phyloP scores from a whole-genome alignment of 2,329 filamentous ascomycete genomes.

The Cladorrhinum sp. region DNA sequence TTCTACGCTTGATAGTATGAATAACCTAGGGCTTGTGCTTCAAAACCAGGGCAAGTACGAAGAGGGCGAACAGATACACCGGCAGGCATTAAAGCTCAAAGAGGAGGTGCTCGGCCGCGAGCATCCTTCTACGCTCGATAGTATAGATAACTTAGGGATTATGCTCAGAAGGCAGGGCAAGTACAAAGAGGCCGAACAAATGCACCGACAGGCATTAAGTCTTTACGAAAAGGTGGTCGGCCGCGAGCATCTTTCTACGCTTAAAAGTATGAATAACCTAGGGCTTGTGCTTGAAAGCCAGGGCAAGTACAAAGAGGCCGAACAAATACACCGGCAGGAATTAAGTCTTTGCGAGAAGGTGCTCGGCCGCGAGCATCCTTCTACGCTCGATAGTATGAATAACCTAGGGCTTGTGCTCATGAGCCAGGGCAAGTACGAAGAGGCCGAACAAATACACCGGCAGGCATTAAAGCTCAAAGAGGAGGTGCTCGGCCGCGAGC shows the following conservation, averaged over 20 bases:
- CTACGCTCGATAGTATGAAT: not conserved
- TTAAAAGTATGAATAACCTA: not conserved
- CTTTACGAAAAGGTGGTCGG: not conserved
- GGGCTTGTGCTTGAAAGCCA: too few relatives aligned
- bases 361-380: too few relatives aligned
- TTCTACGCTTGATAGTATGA: not conserved
- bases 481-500: not conserved
- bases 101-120: not conserved
- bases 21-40: not conserved
- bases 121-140: not conserved
- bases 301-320: too few relatives aligned
- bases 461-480: not conserved
- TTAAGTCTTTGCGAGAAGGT: too few relatives aligned
- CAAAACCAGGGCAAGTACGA: not conserved
- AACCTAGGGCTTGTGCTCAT: too few relatives aligned
- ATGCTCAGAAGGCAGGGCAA: too few relatives aligned
- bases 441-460: too few relatives aligned
- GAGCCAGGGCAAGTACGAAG: too few relatives aligned
- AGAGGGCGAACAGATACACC: not conserved
- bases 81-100: not conserved
- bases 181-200: not conserved
- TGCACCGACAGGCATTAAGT: not conserved
- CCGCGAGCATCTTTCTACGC: not conserved
- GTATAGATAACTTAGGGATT: not conserved
- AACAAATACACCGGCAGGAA: too few relatives aligned